These are phyloP conservation scores for Aeschynomene evenia DNA, from an alignment of 306 rosid genomes.

Conservation along the genomic window DNA sequence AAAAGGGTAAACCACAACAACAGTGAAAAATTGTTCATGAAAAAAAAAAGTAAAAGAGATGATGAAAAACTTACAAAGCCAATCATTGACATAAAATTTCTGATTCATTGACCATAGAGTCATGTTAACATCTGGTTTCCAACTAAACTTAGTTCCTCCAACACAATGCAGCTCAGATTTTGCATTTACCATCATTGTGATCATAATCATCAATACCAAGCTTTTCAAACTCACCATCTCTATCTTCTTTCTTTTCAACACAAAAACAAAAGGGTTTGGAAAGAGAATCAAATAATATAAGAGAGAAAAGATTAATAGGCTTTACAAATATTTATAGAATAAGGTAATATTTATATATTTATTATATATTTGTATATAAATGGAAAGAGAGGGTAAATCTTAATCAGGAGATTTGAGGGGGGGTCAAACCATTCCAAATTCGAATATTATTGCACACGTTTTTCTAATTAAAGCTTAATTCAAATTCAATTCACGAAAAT, in stretches of 20 bases:
- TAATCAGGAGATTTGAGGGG: too few relatives aligned
- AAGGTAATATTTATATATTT: background rate
- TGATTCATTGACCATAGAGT: slow-evolving; percentile 37
- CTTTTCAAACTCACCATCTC: slow-evolving; percentile 15
- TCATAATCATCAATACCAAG: background rate
- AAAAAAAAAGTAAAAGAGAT: background rate
- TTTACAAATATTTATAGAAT: too few relatives aligned
- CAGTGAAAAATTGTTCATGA: too few relatives aligned
- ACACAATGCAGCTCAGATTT: slow-evolving; percentile 25
- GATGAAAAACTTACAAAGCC: slow-evolving; percentile 43
- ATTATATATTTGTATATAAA: background rate
- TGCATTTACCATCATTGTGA: slow-evolving; percentile 8
- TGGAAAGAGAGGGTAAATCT: slow-evolving; percentile 6
- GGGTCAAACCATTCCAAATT: background rate
- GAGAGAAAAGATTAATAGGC: too few relatives aligned
- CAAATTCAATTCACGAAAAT: background rate
- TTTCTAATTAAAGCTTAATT: background rate
- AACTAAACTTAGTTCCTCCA: slow-evolving; percentile 33
- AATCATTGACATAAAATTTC: slow-evolving; percentile 25
- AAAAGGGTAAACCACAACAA: background rate
- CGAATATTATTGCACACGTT: background rate
- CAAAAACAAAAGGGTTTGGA: background rate
- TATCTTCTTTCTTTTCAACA: slow-evolving; percentile 17
- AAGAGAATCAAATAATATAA: background rate
- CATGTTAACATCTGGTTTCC: slow-evolving; percentile 30